Conservation (phyloP, 108 stramenopile genomes). For the Skeletonema tropicum region DNA sequence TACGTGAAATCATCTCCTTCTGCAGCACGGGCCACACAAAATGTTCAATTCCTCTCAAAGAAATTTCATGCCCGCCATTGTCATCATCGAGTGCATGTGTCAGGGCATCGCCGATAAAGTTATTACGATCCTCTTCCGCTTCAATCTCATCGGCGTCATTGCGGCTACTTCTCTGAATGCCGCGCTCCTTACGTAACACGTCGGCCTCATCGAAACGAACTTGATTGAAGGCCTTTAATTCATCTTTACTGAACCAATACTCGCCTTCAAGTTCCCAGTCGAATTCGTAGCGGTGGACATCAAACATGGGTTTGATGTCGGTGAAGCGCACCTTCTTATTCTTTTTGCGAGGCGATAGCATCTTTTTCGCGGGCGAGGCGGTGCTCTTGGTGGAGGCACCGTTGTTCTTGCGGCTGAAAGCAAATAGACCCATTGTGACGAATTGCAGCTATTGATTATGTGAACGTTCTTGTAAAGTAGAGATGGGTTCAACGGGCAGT, state of each 20-base stretch:
- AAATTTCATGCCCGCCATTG: constrained; percentile 22
- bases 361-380: neutral
- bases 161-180: constrained; percentile 13
- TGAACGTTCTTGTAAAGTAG: too few relatives aligned
- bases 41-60: constrained; percentile 22
- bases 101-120: constrained; percentile 26
- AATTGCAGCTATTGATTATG: too few relatives aligned
- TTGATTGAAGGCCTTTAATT: constrained; percentile 27
- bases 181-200: constrained; percentile 29
- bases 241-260: constrained; percentile 17
- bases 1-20: constrained; percentile 21
- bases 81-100: constrained; percentile 28
- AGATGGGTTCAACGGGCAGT: too few relatives aligned
- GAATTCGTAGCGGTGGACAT: constrained; percentile 21
- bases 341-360: neutral
- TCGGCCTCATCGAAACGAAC: constrained; percentile 39
- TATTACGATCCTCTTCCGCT: neutral
- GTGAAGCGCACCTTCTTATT: constrained; percentile 33
- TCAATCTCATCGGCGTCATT: constrained; percentile 27
- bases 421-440: neutral
- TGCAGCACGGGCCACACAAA: constrained; percentile 27
- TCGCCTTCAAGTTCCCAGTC: constrained; percentile 29
- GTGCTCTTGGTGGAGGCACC: neutral
- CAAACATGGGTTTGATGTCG: constrained; percentile 3
- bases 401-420: neutral